Evolutionary conservation across 2,329 filamentous ascomycete species (phyloP).

Genomic region (Colletotrichum sp.): DNA sequence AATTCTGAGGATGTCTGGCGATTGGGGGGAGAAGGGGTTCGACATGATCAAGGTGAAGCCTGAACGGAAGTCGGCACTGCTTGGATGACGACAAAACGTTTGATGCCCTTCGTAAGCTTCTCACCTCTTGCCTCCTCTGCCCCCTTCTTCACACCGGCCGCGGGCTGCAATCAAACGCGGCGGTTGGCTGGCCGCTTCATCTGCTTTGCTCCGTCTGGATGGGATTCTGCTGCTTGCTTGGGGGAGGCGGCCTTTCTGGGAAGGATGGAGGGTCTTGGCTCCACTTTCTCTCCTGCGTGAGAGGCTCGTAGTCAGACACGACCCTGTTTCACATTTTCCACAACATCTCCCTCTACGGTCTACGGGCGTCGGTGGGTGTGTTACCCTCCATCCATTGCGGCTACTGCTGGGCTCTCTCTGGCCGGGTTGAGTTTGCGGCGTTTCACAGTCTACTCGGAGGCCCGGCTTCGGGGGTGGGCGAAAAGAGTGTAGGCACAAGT

Average conservation of each 20-base stretch:
- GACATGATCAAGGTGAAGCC: neutral
- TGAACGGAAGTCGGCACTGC: neutral
- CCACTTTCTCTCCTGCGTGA: constrained; percentile 18
- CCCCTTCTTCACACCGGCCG: neutral
- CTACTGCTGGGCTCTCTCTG: neutral
- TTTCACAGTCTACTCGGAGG: constrained; percentile 4
- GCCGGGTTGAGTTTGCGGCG: neutral
- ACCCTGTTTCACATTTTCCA: constrained; percentile 18
- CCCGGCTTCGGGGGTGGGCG: neutral
- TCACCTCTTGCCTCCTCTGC: neutral
- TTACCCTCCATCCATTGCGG: neutral
- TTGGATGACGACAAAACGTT: neutral
- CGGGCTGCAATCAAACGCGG: neutral
- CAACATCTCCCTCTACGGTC: neutral
- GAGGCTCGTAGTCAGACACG: constrained; percentile 15
- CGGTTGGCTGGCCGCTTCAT: neutral
- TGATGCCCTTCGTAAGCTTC: neutral
- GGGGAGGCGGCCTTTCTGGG: neutral
- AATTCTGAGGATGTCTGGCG: neutral
- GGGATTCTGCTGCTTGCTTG: neutral
- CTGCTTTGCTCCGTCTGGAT: neutral
- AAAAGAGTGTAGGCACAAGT: neutral
- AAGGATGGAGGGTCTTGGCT: neutral
- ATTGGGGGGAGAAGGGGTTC: neutral
- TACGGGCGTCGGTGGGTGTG: neutral